These are phyloP conservation scores for Ascomycota sp. DNA, from an alignment of 2,329 filamentous ascomycete species.

Conservation along the genomic window DNA sequence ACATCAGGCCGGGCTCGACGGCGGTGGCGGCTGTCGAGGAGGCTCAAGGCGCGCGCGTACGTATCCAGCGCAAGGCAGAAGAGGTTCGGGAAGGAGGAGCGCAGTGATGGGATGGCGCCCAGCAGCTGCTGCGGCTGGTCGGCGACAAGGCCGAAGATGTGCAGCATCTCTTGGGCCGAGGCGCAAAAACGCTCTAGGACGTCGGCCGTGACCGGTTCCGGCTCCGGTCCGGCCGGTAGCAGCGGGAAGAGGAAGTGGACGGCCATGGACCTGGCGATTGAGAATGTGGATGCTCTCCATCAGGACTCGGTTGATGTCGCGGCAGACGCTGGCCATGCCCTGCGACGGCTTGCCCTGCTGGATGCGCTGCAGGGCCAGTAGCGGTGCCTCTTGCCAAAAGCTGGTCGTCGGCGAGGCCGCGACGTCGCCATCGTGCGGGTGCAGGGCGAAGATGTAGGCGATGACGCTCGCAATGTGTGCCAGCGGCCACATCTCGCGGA, in stretches of 20 bases:
- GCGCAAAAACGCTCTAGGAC: constrained; percentile 10
- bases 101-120: constrained; percentile 5
- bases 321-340: constrained; percentile 7
- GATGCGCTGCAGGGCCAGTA: constrained; percentile 5
- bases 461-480: constrained; percentile 12
- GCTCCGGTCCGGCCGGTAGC: constrained; percentile 3
- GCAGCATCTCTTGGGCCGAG: constrained; percentile 10
- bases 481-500: constrained; percentile 15
- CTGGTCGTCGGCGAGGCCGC: constrained; percentile 3
- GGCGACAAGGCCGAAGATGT: constrained; percentile 5
- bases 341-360: constrained; percentile 6
- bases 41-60: constrained; percentile 10
- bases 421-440: constrained; percentile 5
- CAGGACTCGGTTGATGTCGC: constrained; percentile 9
- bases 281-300: constrained; percentile 8
- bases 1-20: constrained; percentile 5
- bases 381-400: constrained; percentile 7
- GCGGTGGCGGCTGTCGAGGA: constrained; percentile 6
- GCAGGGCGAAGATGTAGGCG: constrained; percentile 10
- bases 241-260: constrained; percentile 13
- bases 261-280: constrained; percentile 8
- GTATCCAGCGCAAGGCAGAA: constrained; percentile 12
- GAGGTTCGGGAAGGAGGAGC: constrained; percentile 8
- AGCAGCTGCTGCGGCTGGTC: constrained; percentile 7
- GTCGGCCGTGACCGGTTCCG: constrained; percentile 6